A percentile compares a stretch with the other conserved stretches of the same genome.
These are phyloP conservation scores for Chlorella sorokiniana DNA, from an alignment of 139 green algal genomes.

Conservation along the genomic window DNA sequence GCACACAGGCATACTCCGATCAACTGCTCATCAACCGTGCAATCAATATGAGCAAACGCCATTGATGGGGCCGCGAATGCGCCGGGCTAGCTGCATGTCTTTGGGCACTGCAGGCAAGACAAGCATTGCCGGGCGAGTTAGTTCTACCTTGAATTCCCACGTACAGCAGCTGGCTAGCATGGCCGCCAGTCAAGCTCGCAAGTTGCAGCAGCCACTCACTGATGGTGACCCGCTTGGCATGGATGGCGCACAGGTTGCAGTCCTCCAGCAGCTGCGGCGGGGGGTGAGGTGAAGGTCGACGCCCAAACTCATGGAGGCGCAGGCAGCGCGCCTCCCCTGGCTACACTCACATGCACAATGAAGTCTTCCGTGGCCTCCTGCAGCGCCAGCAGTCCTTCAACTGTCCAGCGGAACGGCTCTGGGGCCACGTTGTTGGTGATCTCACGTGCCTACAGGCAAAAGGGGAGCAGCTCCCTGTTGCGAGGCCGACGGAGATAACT, in stretches of 20 bases:
- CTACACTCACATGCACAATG: slow-evolving; percentile 70
- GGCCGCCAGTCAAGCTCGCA: not conserved
- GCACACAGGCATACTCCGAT: not conserved
- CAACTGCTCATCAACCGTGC: not conserved
- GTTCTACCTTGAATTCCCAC: not conserved
- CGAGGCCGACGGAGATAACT: no score
- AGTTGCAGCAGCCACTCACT: slow-evolving; percentile 48
- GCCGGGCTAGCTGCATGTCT: slow-evolving; percentile 90
- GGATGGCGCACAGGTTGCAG: slow-evolving; percentile 94
- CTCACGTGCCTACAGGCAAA: slow-evolving; percentile 74
- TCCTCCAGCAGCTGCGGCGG: slow-evolving; percentile 94
- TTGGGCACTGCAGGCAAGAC: slow-evolving; percentile 78
- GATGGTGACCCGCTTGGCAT: slow-evolving; percentile 94
- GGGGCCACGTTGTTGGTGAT: slow-evolving; percentile 91
- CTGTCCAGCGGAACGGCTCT: slow-evolving; percentile 95
- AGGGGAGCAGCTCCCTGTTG: not conserved
- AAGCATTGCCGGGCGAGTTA: not conserved
- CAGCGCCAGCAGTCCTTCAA: slow-evolving; percentile 87
- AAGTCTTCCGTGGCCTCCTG: slow-evolving; percentile 96
- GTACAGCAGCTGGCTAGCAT: not conserved
- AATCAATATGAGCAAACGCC: slow-evolving; percentile 77
- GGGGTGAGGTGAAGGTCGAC: no score
- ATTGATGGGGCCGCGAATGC: slow-evolving; percentile 82
- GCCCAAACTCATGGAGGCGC: no score
- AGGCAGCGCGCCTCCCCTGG: no score